These are phyloP conservation scores for Penicillium rolfsii DNA, from an alignment of 2,329 filamentous ascomycete species.

Conservation along the genomic window DNA sequence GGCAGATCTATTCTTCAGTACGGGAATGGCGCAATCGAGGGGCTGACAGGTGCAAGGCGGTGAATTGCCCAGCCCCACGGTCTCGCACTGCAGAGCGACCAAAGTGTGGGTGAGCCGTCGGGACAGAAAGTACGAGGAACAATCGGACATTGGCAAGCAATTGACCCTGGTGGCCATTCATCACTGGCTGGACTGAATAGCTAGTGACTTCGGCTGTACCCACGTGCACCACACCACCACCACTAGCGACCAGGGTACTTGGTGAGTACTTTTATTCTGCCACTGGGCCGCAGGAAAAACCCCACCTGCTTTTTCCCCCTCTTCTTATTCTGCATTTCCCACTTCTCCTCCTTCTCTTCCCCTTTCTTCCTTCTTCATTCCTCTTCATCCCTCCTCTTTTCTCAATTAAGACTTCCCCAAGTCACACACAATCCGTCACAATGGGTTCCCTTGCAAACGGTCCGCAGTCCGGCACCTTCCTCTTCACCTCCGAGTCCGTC, in stretches of 20 bases:
- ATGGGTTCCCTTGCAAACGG: slow-evolving; percentile 63
- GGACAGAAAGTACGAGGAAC: slow-evolving; percentile 15
- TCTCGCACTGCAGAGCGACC: too few species aligned
- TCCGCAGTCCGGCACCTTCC: slow-evolving; percentile 65
- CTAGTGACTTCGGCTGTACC: slow-evolving; percentile 15
- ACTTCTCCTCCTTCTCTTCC: slow-evolving; percentile 19
- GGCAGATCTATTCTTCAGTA: not conserved
- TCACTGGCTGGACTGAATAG: not conserved
- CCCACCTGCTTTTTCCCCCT: slow-evolving; percentile 33
- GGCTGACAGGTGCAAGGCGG: slow-evolving; percentile 20
- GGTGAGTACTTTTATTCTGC: slow-evolving; percentile 15
- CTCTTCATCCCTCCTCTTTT: slow-evolving; percentile 26
- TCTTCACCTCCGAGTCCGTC: slow-evolving; percentile 89
- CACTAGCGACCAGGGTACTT: slow-evolving; percentile 13
- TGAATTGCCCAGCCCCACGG: not conserved
- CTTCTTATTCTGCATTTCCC: slow-evolving; percentile 25
- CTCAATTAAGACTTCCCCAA: slow-evolving; percentile 18
- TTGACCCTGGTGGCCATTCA: not conserved
- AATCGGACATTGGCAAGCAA: slow-evolving; percentile 9
- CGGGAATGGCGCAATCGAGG: slow-evolving; percentile 35
- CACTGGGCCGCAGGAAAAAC: slow-evolving; percentile 21
- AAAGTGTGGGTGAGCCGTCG: slow-evolving; percentile 4
- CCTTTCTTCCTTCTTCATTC: slow-evolving; percentile 32
- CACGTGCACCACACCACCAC: slow-evolving; percentile 5
- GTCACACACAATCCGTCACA: slow-evolving; percentile 46